Conservation (phyloP, 2,329 filamentous ascomycete genomes). For the Claviceps citrina region DNA sequence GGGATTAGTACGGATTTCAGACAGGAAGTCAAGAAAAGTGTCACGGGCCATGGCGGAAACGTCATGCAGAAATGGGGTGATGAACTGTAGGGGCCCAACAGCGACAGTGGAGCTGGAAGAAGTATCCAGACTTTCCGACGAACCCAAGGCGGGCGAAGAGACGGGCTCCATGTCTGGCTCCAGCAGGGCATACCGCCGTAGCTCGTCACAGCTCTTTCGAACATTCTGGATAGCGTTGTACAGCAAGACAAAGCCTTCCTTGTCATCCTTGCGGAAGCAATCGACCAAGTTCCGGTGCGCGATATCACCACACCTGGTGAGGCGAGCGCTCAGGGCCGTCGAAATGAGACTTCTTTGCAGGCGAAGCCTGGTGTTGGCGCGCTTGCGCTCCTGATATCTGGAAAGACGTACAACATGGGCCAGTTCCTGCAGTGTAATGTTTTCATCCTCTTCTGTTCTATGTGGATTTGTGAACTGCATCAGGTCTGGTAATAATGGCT, state of each 20-base stretch:
- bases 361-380: slow-evolving; percentile 54
- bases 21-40: slow-evolving; percentile 64
- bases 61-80: slow-evolving; percentile 50
- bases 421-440: slow-evolving; percentile 60
- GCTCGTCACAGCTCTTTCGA: slow-evolving; percentile 59
- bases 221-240: slow-evolving; percentile 70
- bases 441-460: slow-evolving; percentile 43
- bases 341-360: slow-evolving; percentile 62
- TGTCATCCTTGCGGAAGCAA: slow-evolving; percentile 63
- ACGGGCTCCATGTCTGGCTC: slow-evolving; percentile 55
- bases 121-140: slow-evolving; percentile 35
- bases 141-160: slow-evolving; percentile 26
- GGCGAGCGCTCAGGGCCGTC: slow-evolving; percentile 56
- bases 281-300: slow-evolving; percentile 64
- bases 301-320: slow-evolving; percentile 60
- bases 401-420: slow-evolving; percentile 63
- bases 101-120: slow-evolving; percentile 27
- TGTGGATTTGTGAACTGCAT: slow-evolving; percentile 51
- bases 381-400: slow-evolving; percentile 70
- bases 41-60: slow-evolving; percentile 62
- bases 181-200: slow-evolving; percentile 52
- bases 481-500: slow-evolving; percentile 47
- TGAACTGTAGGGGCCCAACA: slow-evolving; percentile 22
- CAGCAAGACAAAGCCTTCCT: slow-evolving; percentile 57
- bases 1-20: slow-evolving; percentile 68